Conservation (phyloP, 805 yeast genomes). For the Ogataea haglerorum region DNA sequence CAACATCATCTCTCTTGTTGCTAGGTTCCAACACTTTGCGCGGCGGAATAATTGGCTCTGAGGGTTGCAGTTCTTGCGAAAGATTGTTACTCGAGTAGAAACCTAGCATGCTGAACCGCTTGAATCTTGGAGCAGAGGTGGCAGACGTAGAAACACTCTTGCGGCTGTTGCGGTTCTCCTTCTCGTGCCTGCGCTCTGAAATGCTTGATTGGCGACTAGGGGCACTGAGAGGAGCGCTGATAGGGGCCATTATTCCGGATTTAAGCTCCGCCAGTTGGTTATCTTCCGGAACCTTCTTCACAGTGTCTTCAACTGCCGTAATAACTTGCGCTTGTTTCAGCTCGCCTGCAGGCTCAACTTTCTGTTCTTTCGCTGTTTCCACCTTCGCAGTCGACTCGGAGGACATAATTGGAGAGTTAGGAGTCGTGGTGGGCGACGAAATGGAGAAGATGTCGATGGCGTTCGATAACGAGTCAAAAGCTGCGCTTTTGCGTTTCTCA, state of each 20-base stretch:
- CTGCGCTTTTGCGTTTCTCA: constrained; percentile 32
- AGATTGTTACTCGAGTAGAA: constrained; percentile 25
- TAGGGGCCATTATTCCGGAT: background rate
- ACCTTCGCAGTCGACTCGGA: constrained; percentile 8
- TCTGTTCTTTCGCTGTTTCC: constrained; percentile 3
- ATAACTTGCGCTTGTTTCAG: background rate
- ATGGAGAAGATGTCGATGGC: constrained; percentile 32
- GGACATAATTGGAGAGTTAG: constrained; percentile 17
- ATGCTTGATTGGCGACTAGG: constrained; percentile 5
- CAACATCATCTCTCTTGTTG: constrained; percentile 19
- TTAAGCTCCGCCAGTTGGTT: constrained; percentile 1
- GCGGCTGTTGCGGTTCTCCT: constrained; percentile 24
- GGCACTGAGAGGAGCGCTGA: constrained; percentile 1
- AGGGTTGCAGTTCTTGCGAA: constrained; percentile 11
- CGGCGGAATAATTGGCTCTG: constrained; percentile 4
- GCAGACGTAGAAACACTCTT: constrained; percentile 13
- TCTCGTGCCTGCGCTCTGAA: constrained; percentile 19
- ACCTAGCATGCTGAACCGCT: constrained; percentile 33
- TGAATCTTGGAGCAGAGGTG: constrained; percentile 24
- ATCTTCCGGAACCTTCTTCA: background rate
- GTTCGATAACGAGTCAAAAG: constrained; percentile 32
- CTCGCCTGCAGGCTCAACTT: background rate
- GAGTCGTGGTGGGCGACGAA: constrained; percentile 16
- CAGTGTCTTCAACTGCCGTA: background rate
- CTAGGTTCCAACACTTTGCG: constrained; percentile 17